phyloP scores from a whole-genome alignment of 2,329 filamentous ascomycete species.

The Leptographium procerum region DNA sequence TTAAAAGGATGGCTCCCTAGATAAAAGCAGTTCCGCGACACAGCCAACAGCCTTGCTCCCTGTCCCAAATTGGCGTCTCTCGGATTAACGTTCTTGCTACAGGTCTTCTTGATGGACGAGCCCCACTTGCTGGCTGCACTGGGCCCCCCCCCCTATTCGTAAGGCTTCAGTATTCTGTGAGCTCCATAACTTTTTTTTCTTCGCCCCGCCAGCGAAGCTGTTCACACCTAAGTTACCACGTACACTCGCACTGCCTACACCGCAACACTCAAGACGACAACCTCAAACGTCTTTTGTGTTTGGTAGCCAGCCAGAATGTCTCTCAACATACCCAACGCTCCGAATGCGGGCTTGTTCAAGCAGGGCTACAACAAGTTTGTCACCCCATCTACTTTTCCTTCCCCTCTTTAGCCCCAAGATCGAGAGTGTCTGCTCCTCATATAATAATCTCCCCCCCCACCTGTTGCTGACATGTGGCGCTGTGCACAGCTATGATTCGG shows the following conservation, averaged over 20 bases:
- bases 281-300: neutral
- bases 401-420: neutral
- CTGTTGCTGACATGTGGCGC: constrained; percentile 15
- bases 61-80: neutral
- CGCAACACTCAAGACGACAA: neutral
- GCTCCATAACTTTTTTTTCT: constrained; percentile 3
- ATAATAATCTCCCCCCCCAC: neutral
- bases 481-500: constrained; percentile 74
- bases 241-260: neutral
- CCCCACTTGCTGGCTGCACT: neutral
- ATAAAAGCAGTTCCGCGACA: neutral
- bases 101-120: neutral
- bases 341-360: constrained; percentile 91
- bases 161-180: constrained; percentile 4
- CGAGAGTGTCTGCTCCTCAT: neutral
- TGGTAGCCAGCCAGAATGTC: constrained; percentile 52
- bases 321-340: constrained; percentile 87
- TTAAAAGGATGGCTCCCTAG: no score
- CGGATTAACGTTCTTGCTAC: constrained; percentile 3
- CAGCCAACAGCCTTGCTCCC: neutral
- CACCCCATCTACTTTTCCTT: constrained; percentile 14
- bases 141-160: neutral
- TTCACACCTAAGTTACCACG: neutral
- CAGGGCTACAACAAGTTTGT: constrained; percentile 87
- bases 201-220: constrained; percentile 8